A percentile compares a stretch with the other conserved stretches of the same genome.
These are phyloP conservation scores for Fusarium metavorans DNA, from an alignment of 2,329 filamentous ascomycete species.

Conservation along the genomic window DNA sequence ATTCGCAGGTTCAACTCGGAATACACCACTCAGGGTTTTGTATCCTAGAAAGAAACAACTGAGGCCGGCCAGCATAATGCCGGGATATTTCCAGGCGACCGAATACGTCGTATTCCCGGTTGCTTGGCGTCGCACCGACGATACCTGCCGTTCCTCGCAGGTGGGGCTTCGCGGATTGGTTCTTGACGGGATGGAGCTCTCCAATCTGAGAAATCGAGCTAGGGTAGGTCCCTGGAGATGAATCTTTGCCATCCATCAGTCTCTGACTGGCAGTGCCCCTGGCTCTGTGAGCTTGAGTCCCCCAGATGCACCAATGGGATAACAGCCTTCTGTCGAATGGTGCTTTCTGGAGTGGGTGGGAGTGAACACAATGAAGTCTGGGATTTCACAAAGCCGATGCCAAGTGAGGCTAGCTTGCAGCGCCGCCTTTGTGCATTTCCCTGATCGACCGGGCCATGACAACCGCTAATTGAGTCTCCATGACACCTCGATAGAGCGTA, in stretches of 20 bases:
- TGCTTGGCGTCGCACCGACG: not conserved
- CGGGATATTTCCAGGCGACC: conserved; percentile 33
- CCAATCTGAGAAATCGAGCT: conserved; percentile 26
- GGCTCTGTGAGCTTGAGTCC: conserved; percentile 12
- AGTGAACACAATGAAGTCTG: conserved; percentile 9
- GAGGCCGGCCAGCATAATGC: not conserved
- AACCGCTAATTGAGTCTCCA: not conserved
- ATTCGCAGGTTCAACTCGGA: conserved; percentile 13
- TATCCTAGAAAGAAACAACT: not conserved
- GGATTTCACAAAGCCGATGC: conserved; percentile 9
- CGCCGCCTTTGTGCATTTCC: not conserved
- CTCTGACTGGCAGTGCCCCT: conserved; percentile 30
- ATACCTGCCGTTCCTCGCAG: conserved; percentile 13
- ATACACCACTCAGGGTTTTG: not conserved
- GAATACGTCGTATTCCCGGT: conserved; percentile 38
- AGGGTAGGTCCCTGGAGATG: conserved; percentile 29
- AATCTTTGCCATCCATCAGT: conserved; percentile 14
- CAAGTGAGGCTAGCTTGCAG: not conserved
- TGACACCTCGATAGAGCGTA: not conserved
- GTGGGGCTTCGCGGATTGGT: conserved; percentile 8
- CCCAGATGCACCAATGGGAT: conserved; percentile 26
- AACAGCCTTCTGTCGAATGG: not conserved
- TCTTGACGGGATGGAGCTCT: conserved; percentile 16
- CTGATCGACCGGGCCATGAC: not conserved
- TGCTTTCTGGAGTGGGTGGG: conserved; percentile 9